Percentiles rank a stretch among this genome's conserved stretches.
These are phyloP conservation scores for Inga laurina DNA, from an alignment of 306 rosid species.

Conservation along the genomic window DNA sequence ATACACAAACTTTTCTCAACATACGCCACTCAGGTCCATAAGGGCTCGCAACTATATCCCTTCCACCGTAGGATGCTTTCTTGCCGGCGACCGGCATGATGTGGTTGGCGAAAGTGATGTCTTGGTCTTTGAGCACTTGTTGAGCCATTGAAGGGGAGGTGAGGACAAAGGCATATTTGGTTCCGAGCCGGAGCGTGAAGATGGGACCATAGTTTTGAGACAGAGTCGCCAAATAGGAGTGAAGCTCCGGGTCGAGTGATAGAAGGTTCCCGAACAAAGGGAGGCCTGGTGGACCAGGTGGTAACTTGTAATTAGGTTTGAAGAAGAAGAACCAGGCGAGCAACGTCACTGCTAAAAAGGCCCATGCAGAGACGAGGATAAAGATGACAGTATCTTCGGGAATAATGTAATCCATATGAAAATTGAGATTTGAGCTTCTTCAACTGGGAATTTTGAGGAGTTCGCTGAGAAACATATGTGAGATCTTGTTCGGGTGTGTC, in stretches of 20 bases:
- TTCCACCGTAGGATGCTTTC: slow-evolving; percentile 45
- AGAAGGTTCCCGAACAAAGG: slow-evolving; percentile 72
- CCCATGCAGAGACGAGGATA: slow-evolving; percentile 5
- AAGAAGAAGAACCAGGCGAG: slow-evolving; percentile 20
- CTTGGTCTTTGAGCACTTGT: slow-evolving; percentile 59
- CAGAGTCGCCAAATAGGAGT: slow-evolving; percentile 54
- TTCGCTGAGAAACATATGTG: neutral
- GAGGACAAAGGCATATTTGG: slow-evolving; percentile 48
- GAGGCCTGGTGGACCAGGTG: slow-evolving; percentile 71
- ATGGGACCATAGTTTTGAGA: slow-evolving; percentile 63
- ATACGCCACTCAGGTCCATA: slow-evolving; percentile 83
- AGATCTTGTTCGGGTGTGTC: neutral
- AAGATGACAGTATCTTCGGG: neutral
- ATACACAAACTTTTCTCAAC: slow-evolving; percentile 63
- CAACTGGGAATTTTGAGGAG: neutral
- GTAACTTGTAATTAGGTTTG: slow-evolving; percentile 31
- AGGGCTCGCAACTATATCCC: slow-evolving; percentile 61
- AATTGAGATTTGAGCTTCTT: neutral
- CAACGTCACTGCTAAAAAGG: neutral
- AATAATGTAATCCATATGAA: neutral
- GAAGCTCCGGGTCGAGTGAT: slow-evolving; percentile 69
- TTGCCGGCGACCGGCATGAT: slow-evolving; percentile 54
- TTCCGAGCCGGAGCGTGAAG: slow-evolving; percentile 62
- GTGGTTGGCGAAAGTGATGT: slow-evolving; percentile 66
- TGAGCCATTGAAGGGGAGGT: slow-evolving; percentile 57